Evolutionary conservation across 179 eudicot genomes (phyloP).

Genomic region (Camellia oleifera): DNA sequence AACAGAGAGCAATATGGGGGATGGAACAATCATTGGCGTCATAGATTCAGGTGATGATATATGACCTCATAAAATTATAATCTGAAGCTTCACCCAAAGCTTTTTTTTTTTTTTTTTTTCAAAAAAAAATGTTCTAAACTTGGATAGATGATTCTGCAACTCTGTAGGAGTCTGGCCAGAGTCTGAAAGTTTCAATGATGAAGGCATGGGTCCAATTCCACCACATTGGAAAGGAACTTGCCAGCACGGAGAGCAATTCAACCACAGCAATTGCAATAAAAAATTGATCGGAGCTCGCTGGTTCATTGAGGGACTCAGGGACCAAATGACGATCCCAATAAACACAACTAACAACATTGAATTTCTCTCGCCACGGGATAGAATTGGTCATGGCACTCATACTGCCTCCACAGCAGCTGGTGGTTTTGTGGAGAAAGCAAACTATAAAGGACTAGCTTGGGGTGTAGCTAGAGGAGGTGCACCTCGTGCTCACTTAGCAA

Average conservation of each 20-base stretch:
- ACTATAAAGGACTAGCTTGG: constrained; percentile 41
- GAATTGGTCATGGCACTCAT: constrained; percentile 49
- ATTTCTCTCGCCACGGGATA: constrained; percentile 42
- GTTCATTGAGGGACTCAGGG: constrained; percentile 23
- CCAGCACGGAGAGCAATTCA: constrained; percentile 17
- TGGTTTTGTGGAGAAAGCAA: constrained; percentile 36
- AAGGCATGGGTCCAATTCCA: constrained; percentile 45
- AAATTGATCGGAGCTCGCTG: constrained; percentile 56
- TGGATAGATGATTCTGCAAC: neutral
- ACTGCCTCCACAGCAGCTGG: constrained; percentile 60
- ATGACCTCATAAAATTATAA: neutral
- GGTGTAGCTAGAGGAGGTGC: constrained; percentile 54
- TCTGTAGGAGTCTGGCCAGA: constrained; percentile 54
- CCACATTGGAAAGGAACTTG: constrained; percentile 49
- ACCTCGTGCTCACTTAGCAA: constrained; percentile 42
- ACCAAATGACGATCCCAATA: constrained; percentile 12
- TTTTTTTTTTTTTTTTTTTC: no score
- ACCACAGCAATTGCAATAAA: constrained; percentile 36
- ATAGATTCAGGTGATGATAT: constrained; percentile 13
- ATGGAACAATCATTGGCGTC: constrained; percentile 18
- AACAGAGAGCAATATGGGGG: constrained; percentile 3
- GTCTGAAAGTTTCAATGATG: constrained; percentile 55
- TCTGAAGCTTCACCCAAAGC: neutral
- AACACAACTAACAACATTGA: constrained; percentile 4
- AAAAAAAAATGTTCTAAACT: neutral